These are phyloP conservation scores for Cordyceps javanica DNA, from an alignment of 2,329 filamentous ascomycete genomes.

Conservation along the genomic window DNA sequence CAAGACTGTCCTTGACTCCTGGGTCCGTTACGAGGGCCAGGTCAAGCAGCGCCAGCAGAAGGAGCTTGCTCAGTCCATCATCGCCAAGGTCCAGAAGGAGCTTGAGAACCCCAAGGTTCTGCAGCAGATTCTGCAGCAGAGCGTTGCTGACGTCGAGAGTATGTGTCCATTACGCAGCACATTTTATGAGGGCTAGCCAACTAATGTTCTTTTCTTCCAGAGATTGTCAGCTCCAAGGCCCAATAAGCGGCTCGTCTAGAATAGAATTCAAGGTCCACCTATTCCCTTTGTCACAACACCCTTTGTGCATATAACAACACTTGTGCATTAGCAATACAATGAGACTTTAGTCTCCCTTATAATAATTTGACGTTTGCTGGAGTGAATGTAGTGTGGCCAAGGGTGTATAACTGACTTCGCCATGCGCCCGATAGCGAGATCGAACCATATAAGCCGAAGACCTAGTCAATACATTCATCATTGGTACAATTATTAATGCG, in stretches of 20 bases:
- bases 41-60: constrained; percentile 98
- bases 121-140: constrained; percentile 97
- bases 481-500: no score
- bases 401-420: background rate
- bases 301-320: constrained; percentile 52
- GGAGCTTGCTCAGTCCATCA: constrained; percentile 88
- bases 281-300: constrained; percentile 47
- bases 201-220: constrained; percentile 29
- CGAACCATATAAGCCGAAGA: no score
- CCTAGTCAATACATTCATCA: no score
- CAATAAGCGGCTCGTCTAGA: constrained; percentile 47
- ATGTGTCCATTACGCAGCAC: constrained; percentile 23
- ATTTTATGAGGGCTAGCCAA: constrained; percentile 25
- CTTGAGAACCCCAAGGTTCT: constrained; percentile 95
- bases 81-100: constrained; percentile 98
- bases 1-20: constrained; percentile 92
- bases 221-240: constrained; percentile 57
- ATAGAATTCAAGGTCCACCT: constrained; percentile 30
- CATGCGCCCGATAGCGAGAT: no score
- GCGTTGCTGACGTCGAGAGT: constrained; percentile 95
- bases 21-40: constrained; percentile 97
- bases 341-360: constrained; percentile 25
- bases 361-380: background rate
- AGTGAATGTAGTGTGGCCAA: background rate
- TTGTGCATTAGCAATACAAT: constrained; percentile 56